Evolutionary conservation across 345 rosid genomes (phyloP).

Genomic region (Mallotus nudiflorus): DNA sequence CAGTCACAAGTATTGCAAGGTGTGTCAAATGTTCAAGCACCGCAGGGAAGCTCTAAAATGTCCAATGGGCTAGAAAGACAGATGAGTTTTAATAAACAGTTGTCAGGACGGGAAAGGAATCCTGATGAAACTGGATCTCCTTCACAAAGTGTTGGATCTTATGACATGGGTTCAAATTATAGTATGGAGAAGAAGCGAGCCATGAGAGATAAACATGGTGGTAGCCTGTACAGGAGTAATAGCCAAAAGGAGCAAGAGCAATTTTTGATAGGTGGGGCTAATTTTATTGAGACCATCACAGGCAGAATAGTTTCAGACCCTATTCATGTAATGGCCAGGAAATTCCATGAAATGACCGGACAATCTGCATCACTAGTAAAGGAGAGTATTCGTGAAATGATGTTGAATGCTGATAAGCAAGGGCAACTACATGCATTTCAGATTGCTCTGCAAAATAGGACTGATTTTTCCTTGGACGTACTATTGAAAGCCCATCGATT

Average conservation of each 20-base stretch:
- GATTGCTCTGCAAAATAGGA: slow-evolving; percentile 57
- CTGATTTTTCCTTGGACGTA: slow-evolving; percentile 62
- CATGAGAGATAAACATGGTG: slow-evolving; percentile 52
- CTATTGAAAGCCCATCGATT: slow-evolving; percentile 60
- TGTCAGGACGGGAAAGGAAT: slow-evolving; percentile 31
- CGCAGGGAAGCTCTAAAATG: slow-evolving; percentile 54
- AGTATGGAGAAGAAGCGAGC: slow-evolving; percentile 63
- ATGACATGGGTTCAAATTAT: slow-evolving; percentile 58
- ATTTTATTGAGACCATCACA: slow-evolving; percentile 64
- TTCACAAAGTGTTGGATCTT: slow-evolving; percentile 63
- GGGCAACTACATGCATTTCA: slow-evolving; percentile 49
- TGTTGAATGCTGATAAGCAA: slow-evolving; percentile 65
- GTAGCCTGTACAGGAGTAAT: slow-evolving; percentile 57
- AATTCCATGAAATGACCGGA: slow-evolving; percentile 72
- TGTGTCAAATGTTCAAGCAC: slow-evolving; percentile 45
- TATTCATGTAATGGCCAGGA: slow-evolving; percentile 68
- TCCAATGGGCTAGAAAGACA: slow-evolving; percentile 66
- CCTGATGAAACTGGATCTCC: slow-evolving; percentile 59
- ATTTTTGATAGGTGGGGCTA: slow-evolving; percentile 58
- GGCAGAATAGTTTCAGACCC: slow-evolving; percentile 74
- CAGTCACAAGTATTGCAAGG: slow-evolving; percentile 56
- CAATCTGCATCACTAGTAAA: slow-evolving; percentile 60
- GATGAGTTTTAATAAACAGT: slow-evolving; percentile 59
- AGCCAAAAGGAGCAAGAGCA: slow-evolving; percentile 59
- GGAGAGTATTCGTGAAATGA: slow-evolving; percentile 70